Base-by-base conservation (phyloP, 768 basidiomycete genomes). In the Rhodosporidiobolus sp. region DNA sequence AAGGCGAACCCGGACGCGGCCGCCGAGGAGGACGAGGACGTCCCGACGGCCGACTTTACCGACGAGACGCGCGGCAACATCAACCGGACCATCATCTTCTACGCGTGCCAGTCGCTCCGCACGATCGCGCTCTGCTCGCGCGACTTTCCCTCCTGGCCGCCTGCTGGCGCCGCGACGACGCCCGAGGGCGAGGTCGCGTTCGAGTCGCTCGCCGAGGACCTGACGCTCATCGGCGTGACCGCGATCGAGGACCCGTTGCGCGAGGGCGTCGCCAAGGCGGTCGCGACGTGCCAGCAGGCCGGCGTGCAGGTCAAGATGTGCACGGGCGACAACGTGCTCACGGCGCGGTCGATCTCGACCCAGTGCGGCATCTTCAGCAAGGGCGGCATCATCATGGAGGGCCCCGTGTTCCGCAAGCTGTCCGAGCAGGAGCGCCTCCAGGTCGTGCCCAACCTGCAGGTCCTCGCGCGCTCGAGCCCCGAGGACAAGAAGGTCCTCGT, bases 201-300 rank as follows among this genome's bases (percentile, higher is more conserved):
- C 76, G 87, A 88, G 3, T 84, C 86, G 32, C 82, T 99, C 22
- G 86, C 88, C 4, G 80, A 81, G 28, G 86, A 93, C 30, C 82
- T 98, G 69, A 94, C 89, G 0, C 86, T 98, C 46, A 89, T 98
- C 72, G 90, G 87, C 56, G 91, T 99, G 76, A 87, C 88, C 70
- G 96, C 94, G 78, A 97, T 99, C 78, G 94, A 99, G 79, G 96
- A 99, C 79, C 96, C 94, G 55, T 86, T 99, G 8, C 90, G 95
- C 46, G 85, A 87, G 0, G 93, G 94, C 79, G 96, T 98, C 35
- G 87, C 87, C 24, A 86, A 93, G 19, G 94, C 95, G 26, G 95
- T 99, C 55, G 84, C 86, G 55, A 88, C 91, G 78, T 97, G 94
- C 79, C 88, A 88, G 77, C 86, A 84, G 63, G 95, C 96, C 53